Base-by-base conservation (phyloP, 2,329 filamentous ascomycete species). In the Didymella sp. region DNA sequence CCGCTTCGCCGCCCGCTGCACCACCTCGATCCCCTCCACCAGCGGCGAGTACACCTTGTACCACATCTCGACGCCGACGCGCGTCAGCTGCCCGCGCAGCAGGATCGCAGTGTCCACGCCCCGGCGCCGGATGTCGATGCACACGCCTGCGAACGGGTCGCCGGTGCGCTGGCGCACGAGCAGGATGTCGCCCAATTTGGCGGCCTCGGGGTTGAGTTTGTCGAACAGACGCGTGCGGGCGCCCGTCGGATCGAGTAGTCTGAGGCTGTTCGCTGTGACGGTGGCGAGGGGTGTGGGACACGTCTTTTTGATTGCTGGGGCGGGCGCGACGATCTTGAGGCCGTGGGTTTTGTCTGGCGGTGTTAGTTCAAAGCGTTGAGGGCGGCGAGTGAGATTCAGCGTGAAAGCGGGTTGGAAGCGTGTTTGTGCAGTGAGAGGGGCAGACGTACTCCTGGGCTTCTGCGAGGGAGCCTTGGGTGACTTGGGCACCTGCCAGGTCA, bases 31-130 rank as follows among this genome's bases (percentile, higher is more conserved):
- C 62, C 91, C 91, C 74, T 90, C 87, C 28, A 98, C 89, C 73
- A 91, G 89, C 59, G 94, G 94, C 73, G 87, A 91, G 82, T 95
- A 98, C 57, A 98, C 83, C 83, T 99, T 99, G 79, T 90, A 92
- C 88, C 92, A 96, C 91, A 96, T 95, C 84, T 99, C 95, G 58
- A 96, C 91, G 59, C 91, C 91, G 6, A 96, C 86, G 68, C 90
- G 86, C 65, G 91, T 93, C 68, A 99, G 80, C 73, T 96, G 88
- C 69, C 94, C 94, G 54, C 95, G 86, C 58, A 99, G 82, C 58
- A 96, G 80, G 52, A 99, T 89, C 4, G 90, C 90, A 2, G 92
- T 96, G 79, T 98, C 94, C 58, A 95, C 85, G 58, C 92, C 92
- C 7, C 90, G 85, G 51, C 92, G 85, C 53, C 93, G 90, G 74